Evolutionary conservation across 768 basidiomycete genomes (phyloP).

Genomic region (Boletus subcaerulescens): DNA sequence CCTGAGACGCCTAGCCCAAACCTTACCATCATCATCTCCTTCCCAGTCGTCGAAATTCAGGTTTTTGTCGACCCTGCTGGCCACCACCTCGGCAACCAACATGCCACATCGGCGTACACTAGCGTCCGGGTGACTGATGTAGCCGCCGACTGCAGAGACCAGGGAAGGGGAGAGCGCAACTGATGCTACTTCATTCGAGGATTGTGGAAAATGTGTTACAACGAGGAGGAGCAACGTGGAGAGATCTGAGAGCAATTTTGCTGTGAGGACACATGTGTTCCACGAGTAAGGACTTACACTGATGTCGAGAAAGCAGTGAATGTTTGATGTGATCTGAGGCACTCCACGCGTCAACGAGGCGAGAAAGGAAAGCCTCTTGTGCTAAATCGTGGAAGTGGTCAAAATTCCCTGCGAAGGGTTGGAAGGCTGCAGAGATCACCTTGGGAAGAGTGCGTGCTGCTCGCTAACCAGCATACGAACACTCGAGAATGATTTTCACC

Average conservation of each 20-base stretch:
- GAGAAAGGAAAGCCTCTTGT: conserved; percentile 46
- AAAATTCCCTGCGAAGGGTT: background rate
- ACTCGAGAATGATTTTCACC: conserved; percentile 54
- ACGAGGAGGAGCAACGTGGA: conserved; percentile 68
- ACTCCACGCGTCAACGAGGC: conserved; percentile 65
- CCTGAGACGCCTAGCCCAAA: conserved; percentile 64
- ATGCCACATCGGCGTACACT: conserved; percentile 86
- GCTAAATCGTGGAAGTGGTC: conserved; percentile 26
- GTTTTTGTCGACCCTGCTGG: conserved; percentile 56
- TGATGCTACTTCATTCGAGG: conserved; percentile 42
- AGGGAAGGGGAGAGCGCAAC: conserved; percentile 58
- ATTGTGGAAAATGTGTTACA: conserved; percentile 56
- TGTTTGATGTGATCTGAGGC: conserved; percentile 76
- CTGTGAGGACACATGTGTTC: background rate
- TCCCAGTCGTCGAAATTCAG: conserved; percentile 86
- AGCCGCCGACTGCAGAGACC: conserved; percentile 64
- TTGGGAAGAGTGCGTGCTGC: conserved; percentile 36
- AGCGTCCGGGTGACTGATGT: conserved; percentile 75
- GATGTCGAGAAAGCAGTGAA: conserved; percentile 71
- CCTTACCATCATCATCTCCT: conserved; percentile 61
- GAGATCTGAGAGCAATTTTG: conserved; percentile 49
- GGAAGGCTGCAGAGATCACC: conserved; percentile 20
- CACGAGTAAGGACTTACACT: conserved; percentile 49
- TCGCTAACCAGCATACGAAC: conserved; percentile 69
- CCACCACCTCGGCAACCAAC: conserved; percentile 83